Evolutionary conservation across 345 rosid species (phyloP).

Genomic region (Populus davidiana): DNA sequence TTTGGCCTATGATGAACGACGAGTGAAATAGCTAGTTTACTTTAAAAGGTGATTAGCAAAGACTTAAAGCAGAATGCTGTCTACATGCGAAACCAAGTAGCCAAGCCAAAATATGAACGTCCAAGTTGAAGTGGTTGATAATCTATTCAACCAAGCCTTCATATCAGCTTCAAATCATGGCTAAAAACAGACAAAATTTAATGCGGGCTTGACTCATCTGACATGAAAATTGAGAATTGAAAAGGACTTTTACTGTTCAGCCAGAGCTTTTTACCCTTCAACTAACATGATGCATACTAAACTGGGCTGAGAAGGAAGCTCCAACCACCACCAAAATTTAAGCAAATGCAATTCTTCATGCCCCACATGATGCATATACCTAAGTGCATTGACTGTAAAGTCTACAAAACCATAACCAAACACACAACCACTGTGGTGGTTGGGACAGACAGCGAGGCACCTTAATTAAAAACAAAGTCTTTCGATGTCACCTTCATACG

Average conservation of each 20-base stretch:
- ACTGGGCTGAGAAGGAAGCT: slow-evolving; percentile 15
- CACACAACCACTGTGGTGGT: not conserved
- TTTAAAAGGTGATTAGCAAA: not conserved
- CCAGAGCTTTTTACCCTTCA: not conserved
- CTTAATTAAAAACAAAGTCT: not conserved
- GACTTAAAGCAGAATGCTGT: not conserved
- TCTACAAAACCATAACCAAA: not conserved
- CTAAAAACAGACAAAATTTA: not conserved
- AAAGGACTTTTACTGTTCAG: not conserved
- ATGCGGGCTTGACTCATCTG: not conserved
- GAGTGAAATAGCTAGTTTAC: too few species aligned
- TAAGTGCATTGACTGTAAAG: not conserved
- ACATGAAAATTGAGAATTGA: not conserved
- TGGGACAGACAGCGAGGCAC: not conserved
- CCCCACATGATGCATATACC: slow-evolving; percentile 4
- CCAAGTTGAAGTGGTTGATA: not conserved
- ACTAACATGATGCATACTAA: slow-evolving; percentile 9
- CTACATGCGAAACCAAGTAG: not conserved
- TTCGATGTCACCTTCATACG: slow-evolving; percentile 9
- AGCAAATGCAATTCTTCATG: slow-evolving; percentile 4
- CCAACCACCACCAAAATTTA: slow-evolving; percentile 17
- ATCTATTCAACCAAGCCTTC: not conserved
- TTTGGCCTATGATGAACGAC: too few species aligned
- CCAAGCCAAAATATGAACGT: not conserved
- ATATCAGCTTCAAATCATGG: not conserved